A percentile compares a stretch with the other conserved stretches of the same genome.
Conservation (phyloP, 768 basidiomycete species). For the Calocybe indica region DNA sequence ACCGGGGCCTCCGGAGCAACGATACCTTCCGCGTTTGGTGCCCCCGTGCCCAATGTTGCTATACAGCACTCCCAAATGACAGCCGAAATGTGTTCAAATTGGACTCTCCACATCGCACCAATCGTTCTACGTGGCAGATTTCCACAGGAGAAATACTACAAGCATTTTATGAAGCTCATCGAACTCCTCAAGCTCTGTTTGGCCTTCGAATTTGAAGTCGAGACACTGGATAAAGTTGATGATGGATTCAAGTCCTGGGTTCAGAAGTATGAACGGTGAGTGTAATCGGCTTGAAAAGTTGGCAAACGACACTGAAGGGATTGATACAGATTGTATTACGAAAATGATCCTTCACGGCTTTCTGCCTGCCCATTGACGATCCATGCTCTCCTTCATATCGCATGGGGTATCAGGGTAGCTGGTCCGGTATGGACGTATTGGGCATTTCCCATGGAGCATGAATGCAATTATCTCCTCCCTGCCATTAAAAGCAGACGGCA, state of each 20-base stretch:
- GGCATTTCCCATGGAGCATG: constrained; percentile 34
- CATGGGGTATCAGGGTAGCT: constrained; percentile 20
- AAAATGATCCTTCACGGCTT: neutral
- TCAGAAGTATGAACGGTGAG: neutral
- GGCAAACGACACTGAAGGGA: neutral
- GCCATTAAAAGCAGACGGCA: constrained; percentile 20
- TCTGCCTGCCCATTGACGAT: constrained; percentile 17
- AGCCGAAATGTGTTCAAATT: constrained; percentile 34
- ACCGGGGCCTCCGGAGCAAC: constrained; percentile 23
- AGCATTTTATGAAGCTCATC: constrained; percentile 35
- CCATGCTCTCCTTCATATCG: constrained; percentile 31
- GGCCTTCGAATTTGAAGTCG: constrained; percentile 22
- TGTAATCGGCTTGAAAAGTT: neutral
- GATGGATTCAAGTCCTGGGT: neutral
- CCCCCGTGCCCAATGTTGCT: constrained; percentile 9
- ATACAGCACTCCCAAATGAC: constrained; percentile 9
- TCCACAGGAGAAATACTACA: constrained; percentile 25
- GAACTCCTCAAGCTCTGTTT: constrained; percentile 28
- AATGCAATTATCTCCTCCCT: constrained; percentile 21
- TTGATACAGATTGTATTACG: neutral
- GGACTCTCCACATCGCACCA: constrained; percentile 32
- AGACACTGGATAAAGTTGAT: neutral
- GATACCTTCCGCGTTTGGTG: constrained; percentile 33
- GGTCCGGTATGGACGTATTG: constrained; percentile 33
- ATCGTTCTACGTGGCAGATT: constrained; percentile 29